phyloP scores from a whole-genome alignment of 305 asterid species.

The Withania somnifera region DNA sequence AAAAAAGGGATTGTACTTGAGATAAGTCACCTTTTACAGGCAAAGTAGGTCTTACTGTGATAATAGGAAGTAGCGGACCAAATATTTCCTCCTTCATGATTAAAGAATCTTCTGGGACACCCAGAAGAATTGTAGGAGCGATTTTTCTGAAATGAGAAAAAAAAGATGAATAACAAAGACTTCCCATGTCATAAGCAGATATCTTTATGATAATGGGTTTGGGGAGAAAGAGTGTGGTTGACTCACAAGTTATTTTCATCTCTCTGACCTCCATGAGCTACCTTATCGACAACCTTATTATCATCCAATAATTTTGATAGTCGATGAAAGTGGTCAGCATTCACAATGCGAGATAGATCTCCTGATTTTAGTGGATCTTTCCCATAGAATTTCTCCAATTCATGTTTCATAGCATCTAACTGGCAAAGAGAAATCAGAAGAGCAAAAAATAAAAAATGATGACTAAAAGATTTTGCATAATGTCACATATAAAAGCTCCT shows the following conservation, averaged over 20 bases:
- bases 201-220: not conserved
- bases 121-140: slow-evolving; percentile 72
- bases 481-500: not conserved
- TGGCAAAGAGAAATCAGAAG: slow-evolving; percentile 18
- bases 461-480: not conserved
- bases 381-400: slow-evolving; percentile 69
- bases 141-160: slow-evolving; percentile 42
- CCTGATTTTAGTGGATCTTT: slow-evolving; percentile 64
- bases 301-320: slow-evolving; percentile 57
- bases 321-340: slow-evolving; percentile 59
- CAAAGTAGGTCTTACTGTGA: slow-evolving; percentile 45
- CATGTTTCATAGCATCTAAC: slow-evolving; percentile 51
- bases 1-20: not conserved
- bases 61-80: slow-evolving; percentile 87
- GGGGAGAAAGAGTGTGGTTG: not conserved
- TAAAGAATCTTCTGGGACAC: slow-evolving; percentile 65
- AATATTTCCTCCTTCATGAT: slow-evolving; percentile 90
- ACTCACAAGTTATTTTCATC: slow-evolving; percentile 68
- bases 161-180: not conserved
- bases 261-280: slow-evolving; percentile 73
- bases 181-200: not conserved
- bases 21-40: not conserved
- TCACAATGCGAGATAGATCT: slow-evolving; percentile 69
- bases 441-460: slow-evolving; percentile 5
- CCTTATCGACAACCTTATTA: slow-evolving; percentile 53